These are phyloP conservation scores for Seiridium cupressi DNA, from an alignment of 2,329 filamentous ascomycete genomes.

Conservation along the genomic window DNA sequence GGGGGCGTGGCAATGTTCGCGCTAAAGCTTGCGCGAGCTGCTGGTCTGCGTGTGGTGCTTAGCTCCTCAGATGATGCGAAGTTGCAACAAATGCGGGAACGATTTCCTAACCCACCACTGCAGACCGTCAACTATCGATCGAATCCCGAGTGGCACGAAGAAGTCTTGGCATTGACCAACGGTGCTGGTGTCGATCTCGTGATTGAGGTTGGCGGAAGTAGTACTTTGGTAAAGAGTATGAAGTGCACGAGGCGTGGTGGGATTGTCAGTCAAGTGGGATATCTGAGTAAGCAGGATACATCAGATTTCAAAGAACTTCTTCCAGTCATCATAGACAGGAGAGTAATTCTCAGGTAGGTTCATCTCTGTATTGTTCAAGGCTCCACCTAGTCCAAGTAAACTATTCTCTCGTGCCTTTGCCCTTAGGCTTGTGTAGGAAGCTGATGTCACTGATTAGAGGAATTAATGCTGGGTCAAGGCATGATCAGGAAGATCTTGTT, in stretches of 20 bases:
- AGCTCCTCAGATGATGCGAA: constrained; percentile 35
- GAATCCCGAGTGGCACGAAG: constrained; percentile 27
- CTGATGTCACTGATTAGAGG: too few species aligned
- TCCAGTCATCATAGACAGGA: too few species aligned
- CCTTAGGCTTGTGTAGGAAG: too few species aligned
- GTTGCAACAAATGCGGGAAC: constrained; percentile 22
- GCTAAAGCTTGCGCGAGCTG: constrained; percentile 28
- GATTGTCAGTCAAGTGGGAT: too few species aligned
- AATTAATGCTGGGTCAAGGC: too few species aligned
- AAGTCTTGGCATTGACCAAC: constrained; percentile 21
- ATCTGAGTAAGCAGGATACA: too few species aligned
- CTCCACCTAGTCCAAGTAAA: too few species aligned
- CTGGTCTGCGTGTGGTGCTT: constrained; percentile 33
- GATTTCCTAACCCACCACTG: constrained; percentile 20
- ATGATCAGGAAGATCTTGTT: too few species aligned
- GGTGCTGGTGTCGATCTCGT: constrained; percentile 33
- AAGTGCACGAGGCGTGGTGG: constrained; percentile 37
- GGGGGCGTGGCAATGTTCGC: constrained; percentile 33
- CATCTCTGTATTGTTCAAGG: too few species aligned
- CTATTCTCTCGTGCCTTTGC: too few species aligned
- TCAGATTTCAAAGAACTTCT: too few species aligned
- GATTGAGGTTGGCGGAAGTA: constrained; percentile 36
- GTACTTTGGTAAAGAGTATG: constrained; percentile 35
- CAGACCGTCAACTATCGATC: constrained; percentile 29
- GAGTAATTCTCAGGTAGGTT: too few species aligned